Conservation (phyloP, 116 monocot genomes). For the Thalassia testudinum region DNA sequence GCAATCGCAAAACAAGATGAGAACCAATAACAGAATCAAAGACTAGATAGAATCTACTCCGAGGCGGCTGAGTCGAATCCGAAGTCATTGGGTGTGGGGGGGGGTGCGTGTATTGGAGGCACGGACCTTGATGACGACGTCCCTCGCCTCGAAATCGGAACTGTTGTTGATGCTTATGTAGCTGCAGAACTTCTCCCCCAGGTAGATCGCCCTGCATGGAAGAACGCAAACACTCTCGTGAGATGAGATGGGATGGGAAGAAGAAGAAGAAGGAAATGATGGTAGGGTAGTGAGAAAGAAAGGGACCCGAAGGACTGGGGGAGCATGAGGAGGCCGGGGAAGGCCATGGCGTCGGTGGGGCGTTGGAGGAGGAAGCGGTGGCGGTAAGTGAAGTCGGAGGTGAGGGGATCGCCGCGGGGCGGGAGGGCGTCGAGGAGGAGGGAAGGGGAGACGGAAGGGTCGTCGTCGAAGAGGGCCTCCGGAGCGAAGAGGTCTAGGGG, state of each 20-base stretch:
- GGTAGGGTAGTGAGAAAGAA: background rate
- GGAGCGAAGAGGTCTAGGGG: constrained; percentile 71
- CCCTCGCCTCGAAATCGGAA: constrained; percentile 73
- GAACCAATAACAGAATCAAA: too few relatives aligned
- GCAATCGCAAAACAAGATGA: too few relatives aligned
- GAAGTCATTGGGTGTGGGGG: background rate
- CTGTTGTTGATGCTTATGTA: too few relatives aligned
- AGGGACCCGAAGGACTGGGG: constrained; percentile 92
- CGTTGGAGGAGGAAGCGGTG: constrained; percentile 50
- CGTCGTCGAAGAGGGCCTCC: constrained; percentile 75
- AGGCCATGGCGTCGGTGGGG: constrained; percentile 58
- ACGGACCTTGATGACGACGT: constrained; percentile 79
- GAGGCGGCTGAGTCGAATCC: too few relatives aligned
- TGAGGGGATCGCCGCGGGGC: background rate
- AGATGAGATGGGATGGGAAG: too few relatives aligned
- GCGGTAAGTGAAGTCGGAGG: constrained; percentile 58
- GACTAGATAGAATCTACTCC: too few relatives aligned
- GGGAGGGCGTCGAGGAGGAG: constrained; percentile 15
- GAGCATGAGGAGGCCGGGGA: constrained; percentile 75
- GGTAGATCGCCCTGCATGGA: too few relatives aligned
- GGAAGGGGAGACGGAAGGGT: constrained; percentile 20
- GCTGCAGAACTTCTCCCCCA: too few relatives aligned
- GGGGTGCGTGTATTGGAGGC: background rate
- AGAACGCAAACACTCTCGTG: too few relatives aligned
- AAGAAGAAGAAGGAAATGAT: too few relatives aligned